These are phyloP conservation scores for Trapa incisa DNA, from an alignment of 345 rosid genomes.

Conservation along the genomic window DNA sequence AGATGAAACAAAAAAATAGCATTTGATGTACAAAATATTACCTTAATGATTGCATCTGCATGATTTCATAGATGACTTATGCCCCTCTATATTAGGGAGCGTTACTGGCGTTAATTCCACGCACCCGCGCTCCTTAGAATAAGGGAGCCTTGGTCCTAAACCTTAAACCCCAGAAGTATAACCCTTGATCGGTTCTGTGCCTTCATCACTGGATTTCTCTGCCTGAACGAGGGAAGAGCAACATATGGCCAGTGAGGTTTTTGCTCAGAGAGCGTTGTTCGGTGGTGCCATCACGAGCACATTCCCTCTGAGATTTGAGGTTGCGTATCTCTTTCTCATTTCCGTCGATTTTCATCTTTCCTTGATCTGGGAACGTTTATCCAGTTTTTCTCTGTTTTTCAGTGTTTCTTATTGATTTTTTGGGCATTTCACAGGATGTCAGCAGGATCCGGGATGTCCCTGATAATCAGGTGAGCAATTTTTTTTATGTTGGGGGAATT, in stretches of 20 bases:
- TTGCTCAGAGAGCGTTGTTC: slow-evolving; percentile 32
- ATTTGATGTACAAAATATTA: too few species aligned
- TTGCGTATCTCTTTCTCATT: background rate
- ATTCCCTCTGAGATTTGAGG: slow-evolving; percentile 57
- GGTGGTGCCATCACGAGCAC: slow-evolving; percentile 49
- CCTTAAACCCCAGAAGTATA: too few species aligned
- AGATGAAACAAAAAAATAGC: too few species aligned
- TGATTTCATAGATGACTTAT: too few species aligned
- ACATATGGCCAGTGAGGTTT: slow-evolving; percentile 7
- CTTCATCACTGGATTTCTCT: background rate
- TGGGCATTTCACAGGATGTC: slow-evolving; percentile 36
- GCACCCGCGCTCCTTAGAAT: too few species aligned
- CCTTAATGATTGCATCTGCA: too few species aligned
- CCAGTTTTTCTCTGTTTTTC: background rate
- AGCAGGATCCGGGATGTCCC: slow-evolving; percentile 63
- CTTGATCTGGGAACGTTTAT: too few species aligned
- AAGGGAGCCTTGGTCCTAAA: background rate
- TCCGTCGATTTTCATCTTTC: too few species aligned
- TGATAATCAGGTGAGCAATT: slow-evolving; percentile 48
- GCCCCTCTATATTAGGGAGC: too few species aligned
- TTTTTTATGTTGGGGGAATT: background rate
- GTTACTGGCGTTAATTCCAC: too few species aligned
- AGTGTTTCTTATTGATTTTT: background rate
- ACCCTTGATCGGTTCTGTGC: background rate
- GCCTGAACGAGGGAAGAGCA: background rate